Base-by-base conservation (phyloP, 2,329 filamentous ascomycete genomes). In the Bipolaris cookei region DNA sequence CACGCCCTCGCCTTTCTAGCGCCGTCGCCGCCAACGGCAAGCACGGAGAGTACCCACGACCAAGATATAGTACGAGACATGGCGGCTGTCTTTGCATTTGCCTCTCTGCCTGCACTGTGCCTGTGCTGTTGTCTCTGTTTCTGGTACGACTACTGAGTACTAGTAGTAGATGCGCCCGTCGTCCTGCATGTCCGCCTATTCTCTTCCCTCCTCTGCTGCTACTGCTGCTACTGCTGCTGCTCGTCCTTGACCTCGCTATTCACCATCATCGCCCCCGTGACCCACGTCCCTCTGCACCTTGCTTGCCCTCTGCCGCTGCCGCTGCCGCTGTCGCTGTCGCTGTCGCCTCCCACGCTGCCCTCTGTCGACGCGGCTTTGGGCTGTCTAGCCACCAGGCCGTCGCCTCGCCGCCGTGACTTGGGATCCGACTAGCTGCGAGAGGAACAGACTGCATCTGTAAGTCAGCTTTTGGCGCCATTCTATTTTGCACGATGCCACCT, bases 21-120 rank as follows among this genome's bases (percentile, higher is more conserved):
- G 66, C 54, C 20, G 56, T 63, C 58, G 64, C 53, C 48, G 45
- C 44, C 56, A 60, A 65, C 62, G 66, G 64, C 59, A 64, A 58
- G 54, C 60, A 61, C 61, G 60, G 63, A 64, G 63, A 37, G 51
- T 41, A 39, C 23, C 47, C 41, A 52, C 56, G 57, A 50, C 25
- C 25, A 28, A 28, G 25, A 28, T 28, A 28, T 62, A 59, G 8
- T 41, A 41, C 56, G 54, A 62, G 52, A 54, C 56, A 50, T 23
- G 25, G 48, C 34, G 39, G 16, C 47, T 56, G 45, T 43, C 58
- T 54, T 35, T 45, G 43, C 20, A 20, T 7, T 5, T 28, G 25
- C 7, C 25, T 28, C 4, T 5, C 25, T 25, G 25, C 25, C 25
- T 28, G 25, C 25, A 8, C 25, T 28, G 25, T 28, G 25, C 25